Conservation (phyloP, 2,329 filamentous ascomycete species). For the Cercospora sp. region DNA sequence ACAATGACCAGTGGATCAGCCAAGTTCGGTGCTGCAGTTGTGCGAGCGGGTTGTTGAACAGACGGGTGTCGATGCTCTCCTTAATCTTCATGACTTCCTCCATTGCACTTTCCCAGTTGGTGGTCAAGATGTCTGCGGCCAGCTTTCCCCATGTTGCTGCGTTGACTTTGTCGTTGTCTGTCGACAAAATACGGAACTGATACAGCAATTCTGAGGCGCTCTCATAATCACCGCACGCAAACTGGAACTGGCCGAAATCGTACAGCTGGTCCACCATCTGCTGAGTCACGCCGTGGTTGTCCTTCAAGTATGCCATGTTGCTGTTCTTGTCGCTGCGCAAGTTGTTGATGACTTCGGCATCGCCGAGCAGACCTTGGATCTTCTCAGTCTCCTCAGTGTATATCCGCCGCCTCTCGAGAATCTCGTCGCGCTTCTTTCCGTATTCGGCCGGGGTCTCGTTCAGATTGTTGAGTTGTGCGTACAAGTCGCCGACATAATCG, state of each 20-base stretch:
- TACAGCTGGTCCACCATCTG: slow-evolving; percentile 96
- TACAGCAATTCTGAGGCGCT: slow-evolving; percentile 91
- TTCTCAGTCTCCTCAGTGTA: slow-evolving; percentile 85
- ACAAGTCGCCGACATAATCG: slow-evolving; percentile 90
- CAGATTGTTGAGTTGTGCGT: slow-evolving; percentile 83
- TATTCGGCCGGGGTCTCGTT: slow-evolving; percentile 80
- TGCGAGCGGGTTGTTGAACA: slow-evolving; percentile 93
- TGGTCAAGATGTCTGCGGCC: slow-evolving; percentile 89
- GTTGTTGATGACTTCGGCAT: slow-evolving; percentile 87
- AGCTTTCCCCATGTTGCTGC: slow-evolving; percentile 98
- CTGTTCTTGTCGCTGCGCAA: slow-evolving; percentile 95
- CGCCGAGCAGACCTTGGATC: slow-evolving; percentile 80
- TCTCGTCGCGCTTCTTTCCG: slow-evolving; percentile 82
- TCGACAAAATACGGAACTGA: slow-evolving; percentile 96
- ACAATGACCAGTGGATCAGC: slow-evolving; percentile 97
- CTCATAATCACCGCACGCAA: slow-evolving; percentile 92
- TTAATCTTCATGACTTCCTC: slow-evolving; percentile 89
- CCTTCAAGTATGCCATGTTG: slow-evolving; percentile 97
- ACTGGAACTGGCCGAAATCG: slow-evolving; percentile 96
- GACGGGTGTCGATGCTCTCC: slow-evolving; percentile 87
- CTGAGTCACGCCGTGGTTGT: slow-evolving; percentile 88
- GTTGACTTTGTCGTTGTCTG: slow-evolving; percentile 95
- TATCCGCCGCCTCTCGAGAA: slow-evolving; percentile 77
- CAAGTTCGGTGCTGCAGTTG: slow-evolving; percentile 96
- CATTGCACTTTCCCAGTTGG: slow-evolving; percentile 91